Evolutionary conservation across 2,329 filamentous ascomycete genomes (phyloP), one percentile per base, ranked within the genome.

Genomic region (Xylogone sp.): DNA sequence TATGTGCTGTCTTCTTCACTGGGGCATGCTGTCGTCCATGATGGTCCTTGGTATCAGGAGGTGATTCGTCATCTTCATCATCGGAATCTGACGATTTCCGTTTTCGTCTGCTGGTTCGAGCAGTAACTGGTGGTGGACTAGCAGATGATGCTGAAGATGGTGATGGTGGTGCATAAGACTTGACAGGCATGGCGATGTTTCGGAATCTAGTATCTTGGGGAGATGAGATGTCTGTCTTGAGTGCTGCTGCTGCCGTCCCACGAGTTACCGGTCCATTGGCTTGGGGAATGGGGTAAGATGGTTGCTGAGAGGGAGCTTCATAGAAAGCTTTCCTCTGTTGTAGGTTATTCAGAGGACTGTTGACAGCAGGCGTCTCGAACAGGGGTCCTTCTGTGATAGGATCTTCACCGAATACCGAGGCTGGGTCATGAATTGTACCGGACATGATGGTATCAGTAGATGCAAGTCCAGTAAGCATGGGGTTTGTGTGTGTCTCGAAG

Each of bases 1-100:
- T 92, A 71, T 93, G 88, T 8, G 88, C 86, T 27, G 87, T 87
- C 74, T 91, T 92, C 73, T 90, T 91, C 18, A 76, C 70, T 1
- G 77, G 77, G 43, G 70, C 74, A 58, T 65, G 53, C 3, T 48
- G 51, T 3, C 31, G 42, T 2, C 29, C 19, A 58, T 51, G 16
- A 56, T 62, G 6, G 55, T 60, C 54, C 67, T 68, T 18, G 64
- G 53, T 52, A 68, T 69, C 59, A 82, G 77, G 49, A 69, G 75
- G 53, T 65, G 69, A 71, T 24, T 74, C 74, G 19, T 74, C 81
- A 13, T n/a, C 13, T 49, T 48, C 18, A 59, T 56, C 2, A 54
- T 50, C 10, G 58, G 55, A 1, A 49, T 52, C 20, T 46, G 27
- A 3, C n/a, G 52, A 50, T 51, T 51, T 48, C 10, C 47, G 45